Evolutionary conservation across 306 rosid genomes (phyloP).

Genomic region (Vigna angularis): DNA sequence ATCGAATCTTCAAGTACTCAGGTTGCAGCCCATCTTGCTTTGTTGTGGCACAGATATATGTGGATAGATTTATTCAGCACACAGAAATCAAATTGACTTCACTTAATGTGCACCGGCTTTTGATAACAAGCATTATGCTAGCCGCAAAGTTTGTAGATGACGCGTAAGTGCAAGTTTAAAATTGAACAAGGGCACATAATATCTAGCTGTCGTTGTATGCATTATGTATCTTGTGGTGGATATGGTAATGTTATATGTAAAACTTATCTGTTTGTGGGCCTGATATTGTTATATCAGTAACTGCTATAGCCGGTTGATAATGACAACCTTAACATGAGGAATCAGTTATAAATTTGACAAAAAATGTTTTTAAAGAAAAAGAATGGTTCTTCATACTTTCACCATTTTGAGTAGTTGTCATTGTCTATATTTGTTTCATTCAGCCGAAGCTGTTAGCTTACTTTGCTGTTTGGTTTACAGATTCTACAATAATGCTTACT

Average conservation of each 20-base stretch:
- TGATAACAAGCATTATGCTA: slow-evolving; percentile 89
- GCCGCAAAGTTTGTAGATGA: slow-evolving; percentile 95
- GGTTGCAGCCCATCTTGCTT: slow-evolving; percentile 98
- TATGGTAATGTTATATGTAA: neutral
- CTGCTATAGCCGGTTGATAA: neutral
- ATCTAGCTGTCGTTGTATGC: neutral
- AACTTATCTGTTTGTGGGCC: slow-evolving; percentile 15
- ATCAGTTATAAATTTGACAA: slow-evolving; percentile 9
- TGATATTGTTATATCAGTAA: neutral
- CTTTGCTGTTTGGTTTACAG: slow-evolving; percentile 57
- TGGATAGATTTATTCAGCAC: slow-evolving; percentile 75
- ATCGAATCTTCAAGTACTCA: slow-evolving; percentile 90
- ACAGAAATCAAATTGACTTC: slow-evolving; percentile 72
- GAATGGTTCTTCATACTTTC: neutral
- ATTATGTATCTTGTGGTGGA: neutral
- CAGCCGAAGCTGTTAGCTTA: slow-evolving; percentile 9
- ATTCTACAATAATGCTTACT: slow-evolving; percentile 93
- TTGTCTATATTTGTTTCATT: slow-evolving; percentile 5
- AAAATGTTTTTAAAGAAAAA: neutral
- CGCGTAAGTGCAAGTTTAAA: slow-evolving; percentile 64
- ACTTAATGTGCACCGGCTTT: slow-evolving; percentile 87
- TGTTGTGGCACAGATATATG: slow-evolving; percentile 74
- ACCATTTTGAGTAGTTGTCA: slow-evolving; percentile 10
- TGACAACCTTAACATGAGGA: slow-evolving; percentile 24
- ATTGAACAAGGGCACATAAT: neutral